phyloP scores from a whole-genome alignment of 768 basidiomycete genomes.

The Rhodotorula toruloides region DNA sequence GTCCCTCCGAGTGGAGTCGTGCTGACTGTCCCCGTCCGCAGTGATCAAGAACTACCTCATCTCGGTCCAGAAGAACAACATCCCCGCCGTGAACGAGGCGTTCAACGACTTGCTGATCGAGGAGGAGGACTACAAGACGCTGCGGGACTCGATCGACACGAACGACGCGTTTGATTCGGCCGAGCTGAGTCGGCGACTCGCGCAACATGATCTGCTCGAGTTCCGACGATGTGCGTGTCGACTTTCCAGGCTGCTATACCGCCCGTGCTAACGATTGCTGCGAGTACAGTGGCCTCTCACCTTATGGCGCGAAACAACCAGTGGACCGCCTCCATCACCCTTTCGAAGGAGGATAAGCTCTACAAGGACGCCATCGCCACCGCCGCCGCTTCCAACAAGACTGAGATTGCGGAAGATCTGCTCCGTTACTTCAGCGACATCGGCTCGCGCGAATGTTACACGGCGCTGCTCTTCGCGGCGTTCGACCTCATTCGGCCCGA shows the following conservation, averaged over 20 bases:
- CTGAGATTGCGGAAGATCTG: constrained; percentile 88
- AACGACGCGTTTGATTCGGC: constrained; percentile 97
- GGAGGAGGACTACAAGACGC: constrained; percentile 96
- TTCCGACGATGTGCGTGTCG: constrained; percentile 62
- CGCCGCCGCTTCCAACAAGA: constrained; percentile 73
- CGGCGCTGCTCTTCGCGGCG: constrained; percentile 75
- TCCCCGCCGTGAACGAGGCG: constrained; percentile 95
- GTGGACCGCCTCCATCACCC: constrained; percentile 84
- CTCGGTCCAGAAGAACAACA: constrained; percentile 92
- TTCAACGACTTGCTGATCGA: constrained; percentile 98
- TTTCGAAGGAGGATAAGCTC: constrained; percentile 92
- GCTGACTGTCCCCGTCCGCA: constrained; percentile 44
- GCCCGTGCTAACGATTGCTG: background rate
- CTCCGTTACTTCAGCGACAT: constrained; percentile 96
- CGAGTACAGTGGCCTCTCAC: constrained; percentile 66
- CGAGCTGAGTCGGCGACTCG: constrained; percentile 72
- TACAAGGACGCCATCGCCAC: constrained; percentile 97
- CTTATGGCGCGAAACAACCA: constrained; percentile 96
- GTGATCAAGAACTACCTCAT: constrained; percentile 92
- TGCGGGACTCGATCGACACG: constrained; percentile 95
- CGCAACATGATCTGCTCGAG: constrained; percentile 85
- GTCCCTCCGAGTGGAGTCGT: background rate
- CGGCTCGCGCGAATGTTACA: constrained; percentile 97
- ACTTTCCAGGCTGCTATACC: background rate
- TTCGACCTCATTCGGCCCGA: constrained; percentile 94